Base-by-base conservation (phyloP, 1,284 basidiomycete species). In the Trichosporon sp. region DNA sequence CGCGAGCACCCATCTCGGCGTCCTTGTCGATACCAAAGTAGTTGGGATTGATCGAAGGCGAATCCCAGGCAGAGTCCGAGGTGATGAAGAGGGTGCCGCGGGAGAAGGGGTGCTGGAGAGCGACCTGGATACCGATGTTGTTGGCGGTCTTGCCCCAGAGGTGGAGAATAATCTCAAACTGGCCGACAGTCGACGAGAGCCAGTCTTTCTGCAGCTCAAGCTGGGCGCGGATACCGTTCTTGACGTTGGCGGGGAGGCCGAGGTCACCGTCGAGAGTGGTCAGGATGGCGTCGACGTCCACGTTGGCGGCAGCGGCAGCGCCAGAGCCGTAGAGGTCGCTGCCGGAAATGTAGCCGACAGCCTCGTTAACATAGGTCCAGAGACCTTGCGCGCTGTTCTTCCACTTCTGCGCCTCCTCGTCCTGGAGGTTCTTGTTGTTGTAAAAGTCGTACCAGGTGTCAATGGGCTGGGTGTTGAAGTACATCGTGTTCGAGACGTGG, bases 231-330 rank as follows among this genome's bases (percentile, higher is more conserved):
- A 83, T 73, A 67, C 82, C 82, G 35, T 73, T 74, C 14, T 79
- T 75, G 19, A 84, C 82, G 37, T 68, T 76, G 26, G 68, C 38
- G 3, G 83, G 83, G 7, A 83, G 76, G 11, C 64, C 56, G 37
- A 79, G 71, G 74, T 77, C 78, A 8, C 71, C 73, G 26, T 77
- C 75, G 73, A 94, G 91, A 79, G 93, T 90, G 65, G 89, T 86
- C n/a, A 93, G 90, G 75, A 90, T 89, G 76, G 89, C 88, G 73
- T 87, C 86, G 11, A 90, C 84, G 56, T 71, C 68, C 31, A 93
- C 87, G 14, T 89, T 90, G 19, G 69, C 67, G 5, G 75, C 40
- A n/a, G 78, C 74, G 16, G 69, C 72, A 19, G 67, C 5, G 10
- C 68, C 54, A 11, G 73, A 63, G 10, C 72, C 76, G 63, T 74